Evolutionary conservation across 352 stramenopile genomes (phyloP), one percentile per base, ranked within the genome.

Genomic region (Phytopythium aichiense): DNA sequence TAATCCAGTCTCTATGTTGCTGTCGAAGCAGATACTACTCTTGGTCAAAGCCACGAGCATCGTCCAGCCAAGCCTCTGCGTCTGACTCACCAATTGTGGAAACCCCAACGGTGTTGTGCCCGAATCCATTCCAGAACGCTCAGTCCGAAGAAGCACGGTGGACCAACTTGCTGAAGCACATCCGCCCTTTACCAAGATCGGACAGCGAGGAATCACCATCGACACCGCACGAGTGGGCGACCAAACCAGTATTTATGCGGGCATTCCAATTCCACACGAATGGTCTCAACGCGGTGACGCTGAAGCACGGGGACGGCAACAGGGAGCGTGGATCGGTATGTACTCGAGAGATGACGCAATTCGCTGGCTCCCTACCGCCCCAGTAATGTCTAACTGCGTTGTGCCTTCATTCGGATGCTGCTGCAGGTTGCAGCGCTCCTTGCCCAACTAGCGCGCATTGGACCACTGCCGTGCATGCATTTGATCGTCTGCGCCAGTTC

Each of bases 401-500:
- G 20, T 25, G 50, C 11, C 22, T 13, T 6, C 30, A 42, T 7
- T 22, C 7, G 9, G 28, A 38, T n/a, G 25, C 15, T 20, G 4
- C 7, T 42, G 20, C 61, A 69, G 64, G 45, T 68, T 51, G 33
- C 59, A n/a, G 16, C 22, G 28, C 58, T 67, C 20, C 20, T 72
- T 22, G 30, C 38, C 3, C 43, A 68, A 0, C 35, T 72, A 7
- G 43, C 31, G 22, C 13, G 46, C 4, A 18, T 16, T 8, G 33
- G 57, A 5, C 16, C 38, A 7, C 22, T 48, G 9, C 56, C 40
- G 33, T 55, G 43, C 22, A 68, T 88, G 52, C 72, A 82, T 54
- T 58, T 90, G 38, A 63, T 90, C 12, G 60, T 85, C 22, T 70
- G 78, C 56, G 69, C 74, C 8, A 61, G 58, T 25, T 60, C 65